These are phyloP conservation scores for Coniferiporia sulphurascens DNA, from an alignment of 1,284 basidiomycete species.

Conservation along the genomic window DNA sequence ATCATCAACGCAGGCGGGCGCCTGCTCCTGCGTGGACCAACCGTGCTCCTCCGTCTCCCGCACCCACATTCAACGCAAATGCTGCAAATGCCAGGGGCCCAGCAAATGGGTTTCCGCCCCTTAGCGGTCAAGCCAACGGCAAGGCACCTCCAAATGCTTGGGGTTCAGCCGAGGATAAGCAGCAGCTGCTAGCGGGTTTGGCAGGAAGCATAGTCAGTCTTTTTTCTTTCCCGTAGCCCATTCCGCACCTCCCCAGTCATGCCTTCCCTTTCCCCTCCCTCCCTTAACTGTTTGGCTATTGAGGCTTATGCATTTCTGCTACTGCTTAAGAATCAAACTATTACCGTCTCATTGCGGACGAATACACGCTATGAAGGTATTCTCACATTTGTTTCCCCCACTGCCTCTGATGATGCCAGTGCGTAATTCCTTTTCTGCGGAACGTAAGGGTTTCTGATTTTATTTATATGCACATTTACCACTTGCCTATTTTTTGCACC, in stretches of 20 bases:
- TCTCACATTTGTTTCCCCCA: constrained; percentile 15
- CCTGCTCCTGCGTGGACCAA: constrained; percentile 20
- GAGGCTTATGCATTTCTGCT: background rate
- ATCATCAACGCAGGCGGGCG: constrained; percentile 13
- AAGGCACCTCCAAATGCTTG: constrained; percentile 14
- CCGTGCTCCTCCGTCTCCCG: constrained; percentile 15
- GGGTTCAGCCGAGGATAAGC: constrained; percentile 17
- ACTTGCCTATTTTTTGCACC: constrained; percentile 2
- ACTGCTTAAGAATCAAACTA: constrained; percentile 12
- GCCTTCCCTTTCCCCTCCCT: background rate
- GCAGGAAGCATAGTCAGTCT: constrained; percentile 20
- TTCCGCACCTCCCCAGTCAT: background rate
- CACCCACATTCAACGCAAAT: constrained; percentile 13
- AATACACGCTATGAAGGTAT: constrained; percentile 18
- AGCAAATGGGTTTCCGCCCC: constrained; percentile 18
- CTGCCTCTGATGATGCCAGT: constrained; percentile 19
- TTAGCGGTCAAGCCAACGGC: constrained; percentile 15
- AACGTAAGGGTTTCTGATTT: constrained; percentile 2
- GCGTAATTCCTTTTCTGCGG: constrained; percentile 1
- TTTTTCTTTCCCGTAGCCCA: background rate
- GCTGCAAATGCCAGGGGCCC: background rate
- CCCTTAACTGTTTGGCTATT: background rate
- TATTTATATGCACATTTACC: background rate
- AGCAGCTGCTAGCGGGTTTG: constrained; percentile 18
- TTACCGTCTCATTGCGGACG: constrained; percentile 15